Evolutionary conservation across 345 rosid genomes (phyloP).

Genomic region (Turritis glabra): DNA sequence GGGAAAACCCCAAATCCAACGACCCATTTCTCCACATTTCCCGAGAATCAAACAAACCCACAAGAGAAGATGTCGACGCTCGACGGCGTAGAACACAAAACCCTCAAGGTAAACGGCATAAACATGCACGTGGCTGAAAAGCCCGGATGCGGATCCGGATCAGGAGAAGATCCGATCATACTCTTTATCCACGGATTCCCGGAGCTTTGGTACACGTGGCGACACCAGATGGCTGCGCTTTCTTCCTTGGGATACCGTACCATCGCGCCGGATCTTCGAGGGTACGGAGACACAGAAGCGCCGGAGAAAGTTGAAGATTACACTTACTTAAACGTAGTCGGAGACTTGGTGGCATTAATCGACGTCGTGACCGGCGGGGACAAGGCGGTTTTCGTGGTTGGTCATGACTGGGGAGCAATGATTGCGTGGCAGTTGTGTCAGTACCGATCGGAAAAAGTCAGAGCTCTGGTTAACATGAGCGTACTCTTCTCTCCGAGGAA

Average conservation of each 20-base stretch:
- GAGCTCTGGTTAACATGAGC: constrained; percentile 62
- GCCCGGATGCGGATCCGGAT: constrained; percentile 41
- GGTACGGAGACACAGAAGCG: constrained; percentile 75
- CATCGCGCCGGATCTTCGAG: constrained; percentile 86
- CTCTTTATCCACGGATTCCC: constrained; percentile 88
- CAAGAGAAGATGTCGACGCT: constrained; percentile 24
- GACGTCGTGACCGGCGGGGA: constrained; percentile 46
- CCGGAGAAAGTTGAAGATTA: constrained; percentile 51
- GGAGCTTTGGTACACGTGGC: constrained; percentile 84
- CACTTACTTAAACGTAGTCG: constrained; percentile 54
- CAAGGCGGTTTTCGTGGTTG: constrained; percentile 60
- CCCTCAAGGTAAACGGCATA: constrained; percentile 58
- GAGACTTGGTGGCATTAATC: constrained; percentile 53
- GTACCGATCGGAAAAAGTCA: constrained; percentile 64
- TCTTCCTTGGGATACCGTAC: constrained; percentile 71
- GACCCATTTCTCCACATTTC: background rate
- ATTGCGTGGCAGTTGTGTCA: constrained; percentile 61
- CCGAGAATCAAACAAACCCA: background rate
- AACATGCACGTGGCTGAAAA: constrained; percentile 74
- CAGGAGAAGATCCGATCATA: constrained; percentile 43
- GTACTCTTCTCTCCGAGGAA: constrained; percentile 54
- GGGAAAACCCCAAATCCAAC: background rate
- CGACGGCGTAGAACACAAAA: constrained; percentile 60
- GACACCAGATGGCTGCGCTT: constrained; percentile 70
- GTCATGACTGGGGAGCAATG: constrained; percentile 77